Evolutionary conservation across 331 rosid genomes (phyloP), one percentile per base, ranked within the genome.

Genomic region (Dryas integrifolia): DNA sequence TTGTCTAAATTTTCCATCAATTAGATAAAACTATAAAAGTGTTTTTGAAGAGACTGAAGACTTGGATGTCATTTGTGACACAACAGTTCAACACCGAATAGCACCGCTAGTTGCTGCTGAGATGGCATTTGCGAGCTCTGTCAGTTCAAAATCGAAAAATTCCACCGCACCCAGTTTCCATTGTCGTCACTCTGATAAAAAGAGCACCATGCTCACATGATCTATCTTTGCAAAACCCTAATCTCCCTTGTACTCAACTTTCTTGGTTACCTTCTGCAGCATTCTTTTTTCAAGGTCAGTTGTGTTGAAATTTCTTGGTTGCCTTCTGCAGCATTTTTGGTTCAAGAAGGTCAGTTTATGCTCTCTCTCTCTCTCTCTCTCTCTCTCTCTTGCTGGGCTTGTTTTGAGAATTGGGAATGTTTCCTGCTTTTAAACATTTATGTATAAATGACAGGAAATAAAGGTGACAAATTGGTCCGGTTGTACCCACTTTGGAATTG

Each of bases 161-260:
- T 67, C 35, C 72, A 67, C 43, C 50, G 39, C 51, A 7, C 14
- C 47, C 10, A 69, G 45, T 9, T 68, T 51, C 55, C 48, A 4
- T 38, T 51, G 0, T 68, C 62, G 7, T 39, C 24, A 4, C 3
- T 9, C 9, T 50, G 55, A 15, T 2, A 2, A 59, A n/a, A 41
- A 8, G 1, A n/a, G 4, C 48, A 62, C 14, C 9, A 14, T 62
- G 16, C 46, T 41, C 55, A 61, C 39, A 46, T 3, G 16, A 68
- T 13, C 47, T 43, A 38, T 45, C 12, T 15, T n/a, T 70, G 50
- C 21, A 75, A 75, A 66, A 58, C 67, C 79, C 79, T 75, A 67
- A 49, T n/a, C 46, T 57, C 39, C 44, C 45, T 56, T 9, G 50
- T 3, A n/a, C 65, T 35, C 21, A 13, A 58, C 11, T 65, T 3